phyloP scores from a whole-genome alignment of 768 basidiomycete genomes.

The Gloeostereum incarnatum region DNA sequence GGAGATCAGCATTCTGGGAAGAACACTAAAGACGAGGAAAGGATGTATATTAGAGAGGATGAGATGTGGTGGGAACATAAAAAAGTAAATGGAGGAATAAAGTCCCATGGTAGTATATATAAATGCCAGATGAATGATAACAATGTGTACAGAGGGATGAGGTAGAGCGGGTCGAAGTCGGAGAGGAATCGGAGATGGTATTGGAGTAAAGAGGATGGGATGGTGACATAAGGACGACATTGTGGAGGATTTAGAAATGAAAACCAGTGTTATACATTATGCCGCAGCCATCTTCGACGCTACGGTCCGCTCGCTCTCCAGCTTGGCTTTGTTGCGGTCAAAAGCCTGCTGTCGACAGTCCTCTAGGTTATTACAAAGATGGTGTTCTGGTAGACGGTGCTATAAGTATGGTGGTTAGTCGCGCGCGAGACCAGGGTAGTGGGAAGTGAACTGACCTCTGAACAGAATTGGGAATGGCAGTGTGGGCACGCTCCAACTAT shows the following conservation, averaged over 20 bases:
- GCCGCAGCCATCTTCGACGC: slow-evolving; percentile 81
- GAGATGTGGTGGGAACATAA: too few species aligned
- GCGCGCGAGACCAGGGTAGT: slow-evolving; percentile 2
- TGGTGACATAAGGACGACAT: background rate
- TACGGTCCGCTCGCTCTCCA: slow-evolving; percentile 84
- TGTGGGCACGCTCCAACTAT: slow-evolving; percentile 82
- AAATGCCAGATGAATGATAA: too few species aligned
- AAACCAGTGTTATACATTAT: too few species aligned
- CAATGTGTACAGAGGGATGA: background rate
- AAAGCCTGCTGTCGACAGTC: slow-evolving; percentile 85
- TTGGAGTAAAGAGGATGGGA: background rate
- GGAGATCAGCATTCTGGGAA: too few species aligned
- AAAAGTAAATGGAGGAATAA: too few species aligned
- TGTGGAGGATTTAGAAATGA: too few species aligned
- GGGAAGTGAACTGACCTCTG: slow-evolving; percentile 40
- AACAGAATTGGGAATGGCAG: slow-evolving; percentile 73
- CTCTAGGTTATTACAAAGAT: slow-evolving; percentile 75
- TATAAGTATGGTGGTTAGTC: slow-evolving; percentile 18
- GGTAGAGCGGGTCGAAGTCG: slow-evolving; percentile 3
- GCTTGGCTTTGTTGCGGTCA: slow-evolving; percentile 77
- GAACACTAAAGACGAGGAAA: too few species aligned
- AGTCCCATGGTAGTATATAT: too few species aligned
- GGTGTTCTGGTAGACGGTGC: slow-evolving; percentile 88
- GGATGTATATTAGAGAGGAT: too few species aligned
- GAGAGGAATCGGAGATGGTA: background rate